A percentile compares a stretch with the other conserved stretches of the same genome.
These are phyloP conservation scores for Coprinopsis marcescibilis DNA, from an alignment of 768 basidiomycete species.

Conservation along the genomic window DNA sequence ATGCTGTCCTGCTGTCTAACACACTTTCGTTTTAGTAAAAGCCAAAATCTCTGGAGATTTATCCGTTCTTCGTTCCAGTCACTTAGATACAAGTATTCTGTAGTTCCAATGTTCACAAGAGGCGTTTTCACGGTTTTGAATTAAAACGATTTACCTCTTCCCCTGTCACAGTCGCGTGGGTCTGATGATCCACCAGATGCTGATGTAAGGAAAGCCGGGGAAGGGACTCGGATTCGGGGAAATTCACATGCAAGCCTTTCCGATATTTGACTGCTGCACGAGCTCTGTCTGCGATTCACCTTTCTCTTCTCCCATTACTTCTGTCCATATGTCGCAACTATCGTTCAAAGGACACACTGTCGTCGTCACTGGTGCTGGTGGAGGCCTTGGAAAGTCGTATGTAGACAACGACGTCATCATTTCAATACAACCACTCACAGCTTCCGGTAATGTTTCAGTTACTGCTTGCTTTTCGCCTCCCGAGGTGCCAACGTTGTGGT, in stretches of 20 bases:
- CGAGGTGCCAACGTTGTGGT: conserved; percentile 93
- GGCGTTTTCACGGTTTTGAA: too few relatives aligned
- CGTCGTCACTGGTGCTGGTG: conserved; percentile 92
- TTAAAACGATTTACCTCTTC: too few relatives aligned
- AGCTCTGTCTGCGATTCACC: neutral
- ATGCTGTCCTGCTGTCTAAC: conserved; percentile 11
- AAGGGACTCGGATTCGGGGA: neutral
- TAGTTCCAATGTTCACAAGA: too few relatives aligned
- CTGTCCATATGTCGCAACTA: conserved; percentile 25
- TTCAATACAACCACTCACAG: too few relatives aligned
- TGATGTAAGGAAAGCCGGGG: conserved; percentile 2
- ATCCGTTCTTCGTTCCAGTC: neutral
- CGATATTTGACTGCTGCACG: conserved; percentile 8
- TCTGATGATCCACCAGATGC: too few relatives aligned
- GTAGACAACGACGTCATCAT: too few relatives aligned
- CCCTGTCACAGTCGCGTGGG: too few relatives aligned
- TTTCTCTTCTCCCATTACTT: conserved; percentile 4
- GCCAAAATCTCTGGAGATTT: conserved; percentile 12
- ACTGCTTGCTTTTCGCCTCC: conserved; percentile 87
- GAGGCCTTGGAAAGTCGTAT: conserved; percentile 88
- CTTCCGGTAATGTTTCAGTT: conserved; percentile 55
- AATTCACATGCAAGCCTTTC: conserved; percentile 3
- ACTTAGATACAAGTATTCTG: neutral
- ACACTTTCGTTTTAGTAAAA: conserved; percentile 4
- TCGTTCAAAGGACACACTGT: conserved; percentile 90